A percentile compares a stretch with the other conserved stretches of the same genome.
Conservation (phyloP, 2,329 filamentous ascomycete species). For the Dothidotthia symphoricarpi region DNA sequence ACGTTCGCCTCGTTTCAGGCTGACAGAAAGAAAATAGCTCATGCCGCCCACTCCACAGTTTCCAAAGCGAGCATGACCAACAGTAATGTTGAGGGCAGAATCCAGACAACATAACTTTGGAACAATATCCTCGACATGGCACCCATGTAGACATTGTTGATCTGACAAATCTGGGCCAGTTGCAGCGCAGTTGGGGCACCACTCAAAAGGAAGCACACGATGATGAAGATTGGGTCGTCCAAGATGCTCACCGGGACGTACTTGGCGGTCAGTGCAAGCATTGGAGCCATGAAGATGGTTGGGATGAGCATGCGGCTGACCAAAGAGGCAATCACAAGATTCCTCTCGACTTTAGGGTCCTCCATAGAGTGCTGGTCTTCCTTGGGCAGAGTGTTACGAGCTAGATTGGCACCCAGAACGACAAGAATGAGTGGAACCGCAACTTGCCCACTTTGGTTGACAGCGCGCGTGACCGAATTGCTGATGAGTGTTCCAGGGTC, state of each 20-base stretch:
- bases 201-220: constrained; percentile 94
- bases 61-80: constrained; percentile 90
- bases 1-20: too few species aligned
- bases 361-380: constrained; percentile 65
- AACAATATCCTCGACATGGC: constrained; percentile 92
- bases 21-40: neutral
- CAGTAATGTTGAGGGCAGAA: constrained; percentile 86
- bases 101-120: constrained; percentile 97
- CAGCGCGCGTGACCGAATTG: constrained; percentile 87
- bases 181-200: constrained; percentile 92
- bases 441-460: constrained; percentile 81
- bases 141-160: constrained; percentile 92
- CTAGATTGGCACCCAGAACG: constrained; percentile 90
- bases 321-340: constrained; percentile 80
- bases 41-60: constrained; percentile 82
- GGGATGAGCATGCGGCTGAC: constrained; percentile 90
- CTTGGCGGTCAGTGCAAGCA: constrained; percentile 83
- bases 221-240: constrained; percentile 95
- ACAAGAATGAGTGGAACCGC: constrained; percentile 94
- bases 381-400: constrained; percentile 79
- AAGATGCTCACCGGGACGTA: constrained; percentile 90
- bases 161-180: constrained; percentile 95
- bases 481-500: constrained; percentile 82
- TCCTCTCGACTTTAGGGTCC: constrained; percentile 66
- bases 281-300: constrained; percentile 85